These are phyloP conservation scores for Nicotiana knightiana DNA, from an alignment of 257 asterid genomes.

Conservation along the genomic window DNA sequence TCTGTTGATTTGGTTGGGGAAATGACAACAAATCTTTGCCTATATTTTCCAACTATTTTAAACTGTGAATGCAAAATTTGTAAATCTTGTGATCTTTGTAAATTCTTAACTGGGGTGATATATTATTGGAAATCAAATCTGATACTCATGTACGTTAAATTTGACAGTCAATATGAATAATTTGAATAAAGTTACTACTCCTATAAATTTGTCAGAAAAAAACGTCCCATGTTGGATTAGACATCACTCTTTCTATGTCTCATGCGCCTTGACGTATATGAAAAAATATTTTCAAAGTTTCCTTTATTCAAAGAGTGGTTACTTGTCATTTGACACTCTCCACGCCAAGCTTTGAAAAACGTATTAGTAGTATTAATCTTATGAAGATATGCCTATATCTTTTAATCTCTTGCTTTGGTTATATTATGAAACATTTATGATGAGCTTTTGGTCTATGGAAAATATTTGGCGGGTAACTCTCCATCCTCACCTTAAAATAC, in stretches of 20 bases:
- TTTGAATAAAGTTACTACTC: background rate
- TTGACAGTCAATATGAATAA: background rate
- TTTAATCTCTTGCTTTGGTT: background rate
- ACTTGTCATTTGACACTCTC: background rate
- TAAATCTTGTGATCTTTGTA: background rate
- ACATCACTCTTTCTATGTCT: background rate
- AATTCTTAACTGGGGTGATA: background rate
- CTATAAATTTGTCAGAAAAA: background rate
- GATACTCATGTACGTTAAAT: background rate
- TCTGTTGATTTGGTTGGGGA: background rate
- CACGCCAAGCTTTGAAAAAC: background rate
- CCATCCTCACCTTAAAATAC: background rate
- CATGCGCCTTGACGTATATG: slow-evolving; percentile 2
- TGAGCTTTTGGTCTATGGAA: background rate
- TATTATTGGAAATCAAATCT: background rate
- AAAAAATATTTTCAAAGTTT: background rate
- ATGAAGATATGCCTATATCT: background rate
- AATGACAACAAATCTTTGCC: background rate
- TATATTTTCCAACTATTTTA: background rate
- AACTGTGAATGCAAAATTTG: background rate
- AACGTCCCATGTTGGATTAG: background rate
- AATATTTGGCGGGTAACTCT: background rate
- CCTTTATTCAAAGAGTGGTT: slow-evolving; percentile 7
- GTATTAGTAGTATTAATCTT: background rate
- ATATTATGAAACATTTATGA: background rate